These are phyloP conservation scores for Lactarius indigo DNA, from an alignment of 768 basidiomycete genomes.

Conservation along the genomic window DNA sequence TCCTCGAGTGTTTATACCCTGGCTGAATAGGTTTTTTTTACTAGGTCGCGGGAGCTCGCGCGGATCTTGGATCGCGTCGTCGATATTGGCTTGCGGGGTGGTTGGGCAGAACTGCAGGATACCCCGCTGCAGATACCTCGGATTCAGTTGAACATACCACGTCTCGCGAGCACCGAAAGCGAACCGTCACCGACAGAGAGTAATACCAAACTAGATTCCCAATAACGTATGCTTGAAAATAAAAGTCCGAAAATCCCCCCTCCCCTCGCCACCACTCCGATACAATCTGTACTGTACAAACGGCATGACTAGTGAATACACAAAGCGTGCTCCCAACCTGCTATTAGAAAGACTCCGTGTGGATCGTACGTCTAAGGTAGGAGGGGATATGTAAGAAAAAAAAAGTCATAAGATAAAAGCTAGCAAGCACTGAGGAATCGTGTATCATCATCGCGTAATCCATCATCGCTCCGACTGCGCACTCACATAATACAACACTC, in stretches of 20 bases:
- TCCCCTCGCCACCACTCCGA: background rate
- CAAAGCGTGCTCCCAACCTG: background rate
- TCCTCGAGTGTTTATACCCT: too few species aligned
- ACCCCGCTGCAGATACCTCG: constrained; percentile 52
- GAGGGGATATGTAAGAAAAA: background rate
- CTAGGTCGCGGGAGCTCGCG: constrained; percentile 43
- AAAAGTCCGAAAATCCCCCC: background rate
- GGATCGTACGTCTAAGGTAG: constrained; percentile 3
- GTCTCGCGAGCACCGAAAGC: background rate
- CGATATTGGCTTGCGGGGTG: constrained; percentile 60
- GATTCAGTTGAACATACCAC: constrained; percentile 29
- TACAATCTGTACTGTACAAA: constrained; percentile 13
- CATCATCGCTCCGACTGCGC: background rate
- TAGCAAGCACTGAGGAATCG: background rate
- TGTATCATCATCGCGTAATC: background rate
- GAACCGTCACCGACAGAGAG: background rate
- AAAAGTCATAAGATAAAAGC: constrained; percentile 3
- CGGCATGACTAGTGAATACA: constrained; percentile 12
- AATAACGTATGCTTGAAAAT: background rate
- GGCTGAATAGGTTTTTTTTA: background rate
- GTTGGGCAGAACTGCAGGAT: constrained; percentile 61
- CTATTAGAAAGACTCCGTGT: constrained; percentile 1
- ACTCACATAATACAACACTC: constrained; percentile 22
- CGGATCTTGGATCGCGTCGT: constrained; percentile 63
- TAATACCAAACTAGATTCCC: constrained; percentile 2